Evolutionary conservation across 2,329 filamentous ascomycete genomes (phyloP).

Genomic region (Fusarium devonianum): DNA sequence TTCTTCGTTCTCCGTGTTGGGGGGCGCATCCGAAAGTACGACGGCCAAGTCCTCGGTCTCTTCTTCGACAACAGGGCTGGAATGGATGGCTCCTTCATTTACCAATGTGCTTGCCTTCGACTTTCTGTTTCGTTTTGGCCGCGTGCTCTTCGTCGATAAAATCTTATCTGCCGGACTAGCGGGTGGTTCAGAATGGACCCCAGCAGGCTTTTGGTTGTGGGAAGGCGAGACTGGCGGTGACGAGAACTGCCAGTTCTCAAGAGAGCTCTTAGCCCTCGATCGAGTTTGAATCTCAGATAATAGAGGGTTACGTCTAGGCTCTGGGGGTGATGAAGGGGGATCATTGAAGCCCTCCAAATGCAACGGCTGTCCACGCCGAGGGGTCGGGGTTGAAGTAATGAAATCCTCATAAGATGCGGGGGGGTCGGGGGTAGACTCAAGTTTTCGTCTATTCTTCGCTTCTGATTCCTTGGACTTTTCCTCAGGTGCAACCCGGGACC

Average conservation of each 20-base stretch:
- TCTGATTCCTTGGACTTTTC: constrained; percentile 23
- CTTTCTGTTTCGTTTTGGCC: constrained; percentile 27
- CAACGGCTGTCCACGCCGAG: constrained; percentile 61
- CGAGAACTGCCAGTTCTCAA: constrained; percentile 62
- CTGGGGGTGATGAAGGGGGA: constrained; percentile 65
- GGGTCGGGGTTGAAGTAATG: constrained; percentile 67
- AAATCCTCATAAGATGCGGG: constrained; percentile 57
- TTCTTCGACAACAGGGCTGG: constrained; percentile 40
- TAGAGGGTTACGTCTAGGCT: constrained; percentile 60
- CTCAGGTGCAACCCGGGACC: constrained; percentile 32
- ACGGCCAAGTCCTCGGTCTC: not conserved
- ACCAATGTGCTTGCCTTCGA: constrained; percentile 20
- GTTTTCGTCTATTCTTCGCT: constrained; percentile 32
- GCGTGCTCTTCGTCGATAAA: constrained; percentile 8
- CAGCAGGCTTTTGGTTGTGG: constrained; percentile 39
- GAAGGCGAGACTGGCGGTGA: constrained; percentile 63
- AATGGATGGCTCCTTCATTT: constrained; percentile 41
- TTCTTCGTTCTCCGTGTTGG: constrained; percentile 8
- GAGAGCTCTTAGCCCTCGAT: constrained; percentile 46
- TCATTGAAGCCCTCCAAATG: constrained; percentile 60
- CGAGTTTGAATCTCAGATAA: constrained; percentile 60
- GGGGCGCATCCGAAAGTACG: constrained; percentile 7
- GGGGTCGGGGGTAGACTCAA: constrained; percentile 56
- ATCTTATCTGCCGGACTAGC: constrained; percentile 5
- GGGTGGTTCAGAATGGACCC: constrained; percentile 15